These are phyloP conservation scores for Mortierella sp. DNA, from an alignment of 371 early-diverging fungal genomes.

Conservation along the genomic window DNA sequence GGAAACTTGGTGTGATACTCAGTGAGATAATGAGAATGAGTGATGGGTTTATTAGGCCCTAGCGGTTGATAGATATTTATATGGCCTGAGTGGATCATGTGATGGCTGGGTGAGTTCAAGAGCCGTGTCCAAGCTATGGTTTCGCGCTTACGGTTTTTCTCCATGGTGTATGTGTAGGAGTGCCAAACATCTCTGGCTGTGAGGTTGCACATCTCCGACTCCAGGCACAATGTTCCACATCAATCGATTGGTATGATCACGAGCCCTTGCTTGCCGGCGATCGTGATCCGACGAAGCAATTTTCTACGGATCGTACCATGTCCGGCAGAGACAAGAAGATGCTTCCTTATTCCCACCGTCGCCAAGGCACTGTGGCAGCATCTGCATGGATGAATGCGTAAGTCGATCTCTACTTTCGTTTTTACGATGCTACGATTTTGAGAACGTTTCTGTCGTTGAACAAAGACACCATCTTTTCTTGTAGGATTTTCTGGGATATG, in stretches of 20 bases:
- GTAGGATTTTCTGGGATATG: conserved; percentile 16
- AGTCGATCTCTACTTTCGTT: not conserved
- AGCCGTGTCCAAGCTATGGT: no score
- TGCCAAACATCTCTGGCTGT: no score
- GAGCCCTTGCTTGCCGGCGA: conserved; percentile 8
- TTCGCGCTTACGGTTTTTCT: no score
- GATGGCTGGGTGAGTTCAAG: no score
- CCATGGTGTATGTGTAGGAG: conserved; percentile 1
- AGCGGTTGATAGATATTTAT: no score
- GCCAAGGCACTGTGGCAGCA: conserved; percentile 25
- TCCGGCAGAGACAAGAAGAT: conserved; percentile 20
- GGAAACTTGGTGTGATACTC: conserved; percentile 16
- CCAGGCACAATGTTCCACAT: conserved; percentile 17
- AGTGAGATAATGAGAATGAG: no score
- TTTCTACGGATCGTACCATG: conserved; percentile 14
- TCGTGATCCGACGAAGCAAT: conserved; percentile 18
- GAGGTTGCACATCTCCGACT: conserved; percentile 17
- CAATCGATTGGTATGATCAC: conserved; percentile 22
- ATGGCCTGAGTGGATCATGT: no score
- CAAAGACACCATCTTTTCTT: conserved; percentile 7
- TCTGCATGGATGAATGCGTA: conserved; percentile 22
- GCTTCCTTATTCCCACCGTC: conserved; percentile 15
- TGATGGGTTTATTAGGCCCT: no score
- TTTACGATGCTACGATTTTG: not conserved
- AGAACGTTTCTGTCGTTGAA: not conserved